A percentile compares a stretch with the other conserved stretches of the same genome.
phyloP scores from a whole-genome alignment of 2,329 filamentous ascomycete species.

The Metarhizium robertsii region DNA sequence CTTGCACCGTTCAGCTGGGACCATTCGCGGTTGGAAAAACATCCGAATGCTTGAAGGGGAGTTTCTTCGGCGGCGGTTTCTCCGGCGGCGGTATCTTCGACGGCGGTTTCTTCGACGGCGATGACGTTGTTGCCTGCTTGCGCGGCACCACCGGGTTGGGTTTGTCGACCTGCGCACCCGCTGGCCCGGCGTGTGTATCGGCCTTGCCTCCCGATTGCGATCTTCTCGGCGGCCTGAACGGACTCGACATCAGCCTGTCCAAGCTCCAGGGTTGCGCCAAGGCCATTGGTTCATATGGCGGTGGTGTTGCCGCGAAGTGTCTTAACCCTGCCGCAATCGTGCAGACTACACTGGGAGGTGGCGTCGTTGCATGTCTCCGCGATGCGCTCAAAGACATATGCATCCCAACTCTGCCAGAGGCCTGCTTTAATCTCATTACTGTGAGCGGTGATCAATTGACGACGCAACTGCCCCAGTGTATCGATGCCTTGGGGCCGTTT shows the following conservation, averaged over 20 bases:
- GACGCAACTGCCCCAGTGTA: neutral
- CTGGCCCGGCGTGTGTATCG: neutral
- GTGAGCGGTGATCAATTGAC: neutral
- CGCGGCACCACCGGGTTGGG: neutral
- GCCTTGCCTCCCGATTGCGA: neutral
- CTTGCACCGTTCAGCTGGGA: constrained; percentile 1
- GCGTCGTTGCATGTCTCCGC: constrained; percentile 5
- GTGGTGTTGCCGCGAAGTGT: neutral
- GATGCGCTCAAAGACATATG: neutral
- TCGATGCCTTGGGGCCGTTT: constrained; percentile 6
- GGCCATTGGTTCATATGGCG: neutral
- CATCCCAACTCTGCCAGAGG: constrained; percentile 4
- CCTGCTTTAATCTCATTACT: constrained; percentile 4
- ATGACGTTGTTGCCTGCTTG: constrained; percentile 4
- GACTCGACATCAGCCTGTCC: neutral
- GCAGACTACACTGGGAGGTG: neutral
- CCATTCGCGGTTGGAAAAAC: neutral
- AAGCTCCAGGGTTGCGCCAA: neutral
- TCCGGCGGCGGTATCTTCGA: too few species aligned
- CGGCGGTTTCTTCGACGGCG: neutral
- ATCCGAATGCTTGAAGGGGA: neutral
- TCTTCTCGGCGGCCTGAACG: neutral
- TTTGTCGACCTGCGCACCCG: neutral
- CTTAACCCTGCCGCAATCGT: neutral
- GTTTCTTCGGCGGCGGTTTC: neutral